Percentiles rank a stretch among this genome's conserved stretches.
phyloP scores from a whole-genome alignment of 768 basidiomycete species.

The Russula griseocarnosa region DNA sequence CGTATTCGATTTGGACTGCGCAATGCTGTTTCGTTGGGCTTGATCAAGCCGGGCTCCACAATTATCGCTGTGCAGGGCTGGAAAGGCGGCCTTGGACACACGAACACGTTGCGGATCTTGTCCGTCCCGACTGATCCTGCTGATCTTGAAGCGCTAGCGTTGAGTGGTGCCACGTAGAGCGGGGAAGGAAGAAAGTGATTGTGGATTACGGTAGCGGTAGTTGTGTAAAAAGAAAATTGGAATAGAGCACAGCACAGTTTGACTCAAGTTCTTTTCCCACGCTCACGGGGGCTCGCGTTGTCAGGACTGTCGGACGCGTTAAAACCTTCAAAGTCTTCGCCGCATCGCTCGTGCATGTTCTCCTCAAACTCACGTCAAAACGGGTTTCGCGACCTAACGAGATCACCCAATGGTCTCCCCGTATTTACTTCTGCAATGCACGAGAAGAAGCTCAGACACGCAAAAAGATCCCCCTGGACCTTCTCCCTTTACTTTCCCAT shows the following conservation, averaged over 20 bases:
- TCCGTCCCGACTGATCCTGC: slow-evolving; percentile 77
- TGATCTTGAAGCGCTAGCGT: slow-evolving; percentile 70
- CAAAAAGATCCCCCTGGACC: slow-evolving; percentile 50
- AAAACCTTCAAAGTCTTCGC: slow-evolving; percentile 2
- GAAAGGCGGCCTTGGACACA: slow-evolving; percentile 96
- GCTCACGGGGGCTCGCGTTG: slow-evolving; percentile 3
- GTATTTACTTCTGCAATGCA: slow-evolving; percentile 55
- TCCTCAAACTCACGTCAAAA: slow-evolving; percentile 47
- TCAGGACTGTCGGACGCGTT: neutral
- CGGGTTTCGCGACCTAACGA: slow-evolving; percentile 44
- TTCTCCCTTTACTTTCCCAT: slow-evolving; percentile 56
- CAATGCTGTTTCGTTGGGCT: slow-evolving; percentile 74
- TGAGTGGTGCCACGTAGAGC: slow-evolving; percentile 34
- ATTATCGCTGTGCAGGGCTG: slow-evolving; percentile 98
- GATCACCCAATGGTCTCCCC: slow-evolving; percentile 44
- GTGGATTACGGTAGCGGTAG: neutral
- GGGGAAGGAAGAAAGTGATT: slow-evolving; percentile 10
- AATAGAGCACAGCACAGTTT: neutral
- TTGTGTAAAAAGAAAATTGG: neutral
- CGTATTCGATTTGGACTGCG: slow-evolving; percentile 86
- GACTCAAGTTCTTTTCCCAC: neutral
- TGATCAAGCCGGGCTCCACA: slow-evolving; percentile 85
- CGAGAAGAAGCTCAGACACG: slow-evolving; percentile 57
- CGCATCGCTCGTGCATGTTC: slow-evolving; percentile 36
- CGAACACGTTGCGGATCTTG: slow-evolving; percentile 83